A percentile compares a stretch with the other conserved stretches of the same genome.
Evolutionary conservation across 2,329 filamentous ascomycete genomes (phyloP).

Genomic region (Ceratocystis harringtonii): DNA sequence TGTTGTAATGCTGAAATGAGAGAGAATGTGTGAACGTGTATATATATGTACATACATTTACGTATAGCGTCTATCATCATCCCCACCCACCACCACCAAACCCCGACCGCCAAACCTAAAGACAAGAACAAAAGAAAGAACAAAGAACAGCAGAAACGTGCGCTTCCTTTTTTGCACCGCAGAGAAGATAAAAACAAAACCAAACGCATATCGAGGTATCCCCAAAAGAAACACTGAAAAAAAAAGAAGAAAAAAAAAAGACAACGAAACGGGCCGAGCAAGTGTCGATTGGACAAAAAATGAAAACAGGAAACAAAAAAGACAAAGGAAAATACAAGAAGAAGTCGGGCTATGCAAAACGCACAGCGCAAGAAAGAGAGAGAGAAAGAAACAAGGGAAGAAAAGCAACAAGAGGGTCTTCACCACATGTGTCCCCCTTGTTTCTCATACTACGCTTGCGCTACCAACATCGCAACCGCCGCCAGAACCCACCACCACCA

Average conservation of each 20-base stretch:
- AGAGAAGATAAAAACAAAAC: background rate
- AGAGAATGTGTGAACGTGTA: background rate
- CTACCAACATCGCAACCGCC: slow-evolving; percentile 41
- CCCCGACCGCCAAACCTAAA: background rate
- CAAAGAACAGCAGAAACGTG: slow-evolving; percentile 2
- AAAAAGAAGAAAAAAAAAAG: slow-evolving; percentile 1
- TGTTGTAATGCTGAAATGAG: background rate
- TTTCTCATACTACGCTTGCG: background rate
- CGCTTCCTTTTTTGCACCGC: slow-evolving; percentile 7
- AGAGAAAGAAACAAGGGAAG: no score
- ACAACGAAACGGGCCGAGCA: background rate
- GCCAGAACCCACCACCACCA: slow-evolving; percentile 37
- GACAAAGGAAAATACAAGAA: background rate
- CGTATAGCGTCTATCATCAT: slow-evolving; percentile 16
- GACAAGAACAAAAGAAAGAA: slow-evolving; percentile 4
- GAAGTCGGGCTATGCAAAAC: background rate
- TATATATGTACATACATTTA: slow-evolving; percentile 11
- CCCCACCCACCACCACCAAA: background rate
- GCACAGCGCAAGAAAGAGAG: slow-evolving; percentile 2
- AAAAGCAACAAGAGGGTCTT: background rate
- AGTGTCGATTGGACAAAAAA: background rate
- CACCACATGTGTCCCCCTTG: background rate
- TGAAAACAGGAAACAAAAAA: slow-evolving; percentile 10
- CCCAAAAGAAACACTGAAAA: slow-evolving; percentile 6
- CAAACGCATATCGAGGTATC: slow-evolving; percentile 17